Percentiles rank a stretch among this genome's conserved stretches.
phyloP scores from a whole-genome alignment of 176 grass and related monocot species.

The Avena atlantica region DNA sequence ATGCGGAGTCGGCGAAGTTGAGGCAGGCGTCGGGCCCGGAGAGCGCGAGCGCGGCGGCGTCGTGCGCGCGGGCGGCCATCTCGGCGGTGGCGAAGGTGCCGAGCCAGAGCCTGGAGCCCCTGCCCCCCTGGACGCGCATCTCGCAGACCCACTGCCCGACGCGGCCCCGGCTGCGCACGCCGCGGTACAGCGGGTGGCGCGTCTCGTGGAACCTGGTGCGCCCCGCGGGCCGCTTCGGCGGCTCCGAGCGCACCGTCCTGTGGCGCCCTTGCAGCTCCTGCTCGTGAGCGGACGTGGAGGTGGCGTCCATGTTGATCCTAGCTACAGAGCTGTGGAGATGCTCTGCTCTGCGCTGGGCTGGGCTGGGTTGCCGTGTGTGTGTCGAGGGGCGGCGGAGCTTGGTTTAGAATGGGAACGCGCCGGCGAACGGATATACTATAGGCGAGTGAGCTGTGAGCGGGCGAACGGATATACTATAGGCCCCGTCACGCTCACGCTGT shows the following conservation, averaged over 20 bases:
- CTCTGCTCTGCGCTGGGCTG: no score
- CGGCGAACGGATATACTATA: no score
- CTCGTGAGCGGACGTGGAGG: background rate
- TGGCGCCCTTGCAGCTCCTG: background rate
- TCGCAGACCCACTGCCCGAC: conserved; percentile 75
- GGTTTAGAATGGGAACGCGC: no score
- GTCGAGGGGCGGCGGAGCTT: no score
- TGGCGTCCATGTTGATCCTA: background rate
- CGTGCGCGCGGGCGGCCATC: conserved; percentile 72
- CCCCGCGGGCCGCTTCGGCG: conserved; percentile 68
- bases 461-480: no score
- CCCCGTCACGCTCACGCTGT: no score
- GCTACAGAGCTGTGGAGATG: no score
- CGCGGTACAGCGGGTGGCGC: conserved; percentile 71
- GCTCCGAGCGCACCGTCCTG: conserved; percentile 57
- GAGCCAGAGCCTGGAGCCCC: conserved; percentile 64
- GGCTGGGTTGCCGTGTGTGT: no score
- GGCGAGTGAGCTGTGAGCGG: no score
- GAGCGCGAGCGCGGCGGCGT: conserved; percentile 64
- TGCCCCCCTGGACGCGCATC: conserved; percentile 47
- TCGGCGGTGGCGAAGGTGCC: conserved; percentile 76
- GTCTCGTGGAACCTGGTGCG: conserved; percentile 82
- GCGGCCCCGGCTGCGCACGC: conserved; percentile 52
- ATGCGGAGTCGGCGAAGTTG: conserved; percentile 76
- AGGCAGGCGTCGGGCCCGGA: conserved; percentile 52